Percentiles rank a stretch among this genome's conserved stretches.
Conservation (phyloP, 1,284 basidiomycete species). For the Inonotus obliquus region DNA sequence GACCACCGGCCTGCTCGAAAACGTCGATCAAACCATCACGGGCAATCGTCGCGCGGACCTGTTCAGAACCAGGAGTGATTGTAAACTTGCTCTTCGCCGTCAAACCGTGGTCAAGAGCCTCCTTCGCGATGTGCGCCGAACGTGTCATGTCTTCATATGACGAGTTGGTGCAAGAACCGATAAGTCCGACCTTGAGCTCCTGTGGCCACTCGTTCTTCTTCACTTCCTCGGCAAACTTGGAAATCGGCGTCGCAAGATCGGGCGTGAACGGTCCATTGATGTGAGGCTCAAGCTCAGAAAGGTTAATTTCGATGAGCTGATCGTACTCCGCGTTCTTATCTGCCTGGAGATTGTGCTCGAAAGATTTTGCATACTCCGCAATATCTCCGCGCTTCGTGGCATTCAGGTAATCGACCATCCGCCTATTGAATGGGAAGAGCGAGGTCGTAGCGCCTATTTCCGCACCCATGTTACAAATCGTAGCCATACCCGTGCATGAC, state of each 20-base stretch:
- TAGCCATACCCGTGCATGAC: slow-evolving; percentile 99
- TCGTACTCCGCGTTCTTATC: slow-evolving; percentile 94
- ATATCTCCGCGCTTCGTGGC: slow-evolving; percentile 91
- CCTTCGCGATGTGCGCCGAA: slow-evolving; percentile 88
- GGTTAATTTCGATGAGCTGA: slow-evolving; percentile 91
- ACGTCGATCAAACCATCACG: slow-evolving; percentile 91
- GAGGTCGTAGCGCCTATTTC: slow-evolving; percentile 99
- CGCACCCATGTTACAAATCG: slow-evolving; percentile 99
- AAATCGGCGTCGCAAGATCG: slow-evolving; percentile 93
- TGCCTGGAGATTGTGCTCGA: slow-evolving; percentile 89
- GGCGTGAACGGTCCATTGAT: slow-evolving; percentile 99
- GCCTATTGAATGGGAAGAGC: slow-evolving; percentile 96
- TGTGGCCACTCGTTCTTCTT: slow-evolving; percentile 97
- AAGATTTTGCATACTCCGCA: slow-evolving; percentile 85
- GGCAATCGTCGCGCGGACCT: slow-evolving; percentile 95
- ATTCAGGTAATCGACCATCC: slow-evolving; percentile 91
- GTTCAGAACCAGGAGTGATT: slow-evolving; percentile 97
- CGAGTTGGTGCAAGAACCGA: slow-evolving; percentile 99
- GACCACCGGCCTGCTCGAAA: slow-evolving; percentile 85
- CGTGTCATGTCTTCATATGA: slow-evolving; percentile 99
- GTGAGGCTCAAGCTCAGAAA: slow-evolving; percentile 96
- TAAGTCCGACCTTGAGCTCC: slow-evolving; percentile 96
- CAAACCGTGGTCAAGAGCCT: slow-evolving; percentile 86
- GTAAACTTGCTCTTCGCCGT: slow-evolving; percentile 93
- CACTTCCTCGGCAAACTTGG: slow-evolving; percentile 89